Conservation (phyloP, 352 stramenopile genomes). For the Phytophthora fragariaefolia region DNA sequence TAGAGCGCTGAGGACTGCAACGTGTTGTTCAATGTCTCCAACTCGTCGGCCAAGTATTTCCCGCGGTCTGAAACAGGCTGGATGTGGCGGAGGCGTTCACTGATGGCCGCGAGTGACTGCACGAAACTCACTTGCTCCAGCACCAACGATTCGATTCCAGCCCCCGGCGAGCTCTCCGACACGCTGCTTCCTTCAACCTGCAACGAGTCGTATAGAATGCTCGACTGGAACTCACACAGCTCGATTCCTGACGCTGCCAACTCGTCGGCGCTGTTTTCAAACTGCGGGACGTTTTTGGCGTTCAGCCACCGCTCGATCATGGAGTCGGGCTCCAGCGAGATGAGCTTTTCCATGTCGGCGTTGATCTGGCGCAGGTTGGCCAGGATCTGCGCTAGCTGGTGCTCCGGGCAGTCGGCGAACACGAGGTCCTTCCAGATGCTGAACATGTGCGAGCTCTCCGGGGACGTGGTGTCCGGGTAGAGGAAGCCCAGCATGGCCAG, state of each 20-base stretch:
- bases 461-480: slow-evolving; percentile 50
- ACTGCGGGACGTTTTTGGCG: slow-evolving; percentile 54
- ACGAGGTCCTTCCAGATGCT: slow-evolving; percentile 71
- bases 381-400: slow-evolving; percentile 61
- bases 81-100: slow-evolving; percentile 70
- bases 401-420: slow-evolving; percentile 61
- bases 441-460: slow-evolving; percentile 34
- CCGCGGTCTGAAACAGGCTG: slow-evolving; percentile 61
- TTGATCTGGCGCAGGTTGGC: slow-evolving; percentile 46
- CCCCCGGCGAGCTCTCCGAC: slow-evolving; percentile 13
- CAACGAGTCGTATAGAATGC: slow-evolving; percentile 74
- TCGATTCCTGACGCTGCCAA: slow-evolving; percentile 51
- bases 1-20: slow-evolving; percentile 71
- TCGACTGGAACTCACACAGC: slow-evolving; percentile 77
- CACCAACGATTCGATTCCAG: slow-evolving; percentile 63
- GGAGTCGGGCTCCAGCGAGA: slow-evolving; percentile 54
- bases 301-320: slow-evolving; percentile 70
- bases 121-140: slow-evolving; percentile 82
- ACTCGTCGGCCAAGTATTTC: slow-evolving; percentile 52
- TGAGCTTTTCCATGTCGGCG: slow-evolving; percentile 45
- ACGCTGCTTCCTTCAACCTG: slow-evolving; percentile 31
- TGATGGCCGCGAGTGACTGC: slow-evolving; percentile 73
- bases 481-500: slow-evolving; percentile 68
- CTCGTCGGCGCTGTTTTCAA: slow-evolving; percentile 57
- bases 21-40: slow-evolving; percentile 62